These are phyloP conservation scores for Globisporangium alternatum DNA, from an alignment of 352 stramenopile species.

Conservation along the genomic window DNA sequence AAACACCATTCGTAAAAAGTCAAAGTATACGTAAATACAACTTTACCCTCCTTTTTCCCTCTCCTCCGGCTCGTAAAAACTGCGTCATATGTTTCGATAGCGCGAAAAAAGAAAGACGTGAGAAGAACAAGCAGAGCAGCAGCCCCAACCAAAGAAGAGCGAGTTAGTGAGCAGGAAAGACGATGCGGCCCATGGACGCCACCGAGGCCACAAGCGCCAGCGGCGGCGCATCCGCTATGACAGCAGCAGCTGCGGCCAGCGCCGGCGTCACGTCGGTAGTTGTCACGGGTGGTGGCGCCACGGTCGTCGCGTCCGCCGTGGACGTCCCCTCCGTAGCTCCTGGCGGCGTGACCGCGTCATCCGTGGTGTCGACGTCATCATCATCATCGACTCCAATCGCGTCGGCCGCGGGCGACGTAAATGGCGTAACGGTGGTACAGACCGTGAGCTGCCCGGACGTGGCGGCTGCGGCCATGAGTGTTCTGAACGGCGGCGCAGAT, in stretches of 20 bases:
- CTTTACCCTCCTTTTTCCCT: background rate
- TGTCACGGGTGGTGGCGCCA: background rate
- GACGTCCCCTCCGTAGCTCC: conserved; percentile 6
- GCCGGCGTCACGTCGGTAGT: background rate
- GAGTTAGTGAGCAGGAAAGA: background rate
- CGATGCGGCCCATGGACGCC: conserved; percentile 12
- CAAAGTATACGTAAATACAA: conserved; percentile 8
- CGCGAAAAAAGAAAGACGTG: conserved; percentile 13
- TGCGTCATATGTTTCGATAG: conserved; percentile 4
- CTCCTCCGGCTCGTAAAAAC: conserved; percentile 3
- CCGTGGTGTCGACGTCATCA: conserved; percentile 12
- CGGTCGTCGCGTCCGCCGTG: conserved; percentile 12
- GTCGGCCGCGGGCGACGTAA: conserved; percentile 15
- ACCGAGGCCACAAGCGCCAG: conserved; percentile 2
- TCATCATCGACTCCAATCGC: conserved; percentile 19
- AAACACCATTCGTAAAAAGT: conserved; percentile 1
- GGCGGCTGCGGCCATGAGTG: conserved; percentile 15
- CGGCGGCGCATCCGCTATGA: background rate
- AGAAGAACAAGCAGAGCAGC: conserved; percentile 11
- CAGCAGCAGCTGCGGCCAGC: background rate
- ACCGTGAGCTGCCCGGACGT: conserved; percentile 16
- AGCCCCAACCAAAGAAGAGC: conserved; percentile 5
- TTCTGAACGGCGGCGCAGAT: conserved; percentile 9
- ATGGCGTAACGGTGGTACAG: conserved; percentile 1
- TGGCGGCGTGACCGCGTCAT: conserved; percentile 6